Base-by-base conservation (phyloP, 2,329 filamentous ascomycete species). In the Nigrospora oryzae region DNA sequence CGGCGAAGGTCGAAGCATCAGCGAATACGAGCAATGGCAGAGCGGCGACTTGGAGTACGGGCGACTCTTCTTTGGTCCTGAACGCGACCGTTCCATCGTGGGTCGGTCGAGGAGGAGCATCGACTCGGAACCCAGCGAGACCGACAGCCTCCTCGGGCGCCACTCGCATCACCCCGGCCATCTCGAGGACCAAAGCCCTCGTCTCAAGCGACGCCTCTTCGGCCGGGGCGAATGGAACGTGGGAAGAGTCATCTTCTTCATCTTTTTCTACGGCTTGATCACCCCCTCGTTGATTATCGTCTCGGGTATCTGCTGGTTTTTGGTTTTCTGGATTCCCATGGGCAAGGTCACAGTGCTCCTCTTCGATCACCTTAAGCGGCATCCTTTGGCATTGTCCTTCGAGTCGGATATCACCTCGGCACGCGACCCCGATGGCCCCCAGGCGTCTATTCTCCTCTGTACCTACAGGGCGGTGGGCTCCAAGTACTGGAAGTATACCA, bases 1-100 rank as follows among this genome's bases (percentile, higher is more conserved):
- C 58, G 90, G 91, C 36, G 93, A 98, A 66, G 93, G 93, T 16
- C 82, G 93, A 59, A 97, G 90, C 68, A 96, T 98, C 59, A 94
- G 88, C 57, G 93, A 98, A 68, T 98, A 98, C 61, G 93, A 98
- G 64, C 89, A 95, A 66, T 98, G 93, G 93, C 93, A 98, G 68
- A 96, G 83, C 60, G 93, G 93, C 42, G 93, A 98, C 59, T 77
- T 98, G 32, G 93, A 98, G 64, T 89, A 97, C 62, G 93, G 93
- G 3, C 80, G 91, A 32, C 77, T 98, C 3, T 97, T 98, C 70
- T 98, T 98, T 62, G 94, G 93, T 0, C 93, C 93, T 3, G 80
- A 81, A 42, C 70, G 79, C 48, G 83, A 76, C 54, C 80, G 86
- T 43, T 94, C 89, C 7, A 81, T 97, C 42, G 73, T 96, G 36